Conservation (phyloP, 1,284 basidiomycete genomes). For the Leucocoprinus gongylophorus region DNA sequence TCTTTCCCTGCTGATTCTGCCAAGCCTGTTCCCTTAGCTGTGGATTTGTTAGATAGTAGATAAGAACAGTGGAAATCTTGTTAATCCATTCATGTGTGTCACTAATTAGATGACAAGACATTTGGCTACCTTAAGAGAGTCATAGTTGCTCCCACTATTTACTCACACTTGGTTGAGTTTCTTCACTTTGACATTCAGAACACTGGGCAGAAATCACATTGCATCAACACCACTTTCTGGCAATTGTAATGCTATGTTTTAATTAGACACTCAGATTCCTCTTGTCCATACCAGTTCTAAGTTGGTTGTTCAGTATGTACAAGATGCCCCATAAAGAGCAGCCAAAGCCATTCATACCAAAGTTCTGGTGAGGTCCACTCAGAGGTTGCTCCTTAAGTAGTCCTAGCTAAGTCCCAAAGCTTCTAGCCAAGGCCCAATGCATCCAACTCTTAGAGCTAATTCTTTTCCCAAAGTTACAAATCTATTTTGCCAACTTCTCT, state of each 20-base stretch:
- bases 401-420: slow-evolving; percentile 20
- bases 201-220: slow-evolving; percentile 63
- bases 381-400: slow-evolving; percentile 16
- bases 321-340: slow-evolving; percentile 34
- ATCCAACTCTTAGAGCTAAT: slow-evolving; percentile 51
- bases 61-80: too few species aligned
- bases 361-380: slow-evolving; percentile 39
- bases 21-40: too few species aligned
- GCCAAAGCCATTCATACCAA: slow-evolving; percentile 38
- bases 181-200: slow-evolving; percentile 48
- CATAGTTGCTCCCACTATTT: slow-evolving; percentile 56
- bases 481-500: slow-evolving; percentile 54
- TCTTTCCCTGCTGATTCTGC: slow-evolving; percentile 56
- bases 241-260: slow-evolving; percentile 58
- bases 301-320: slow-evolving; percentile 48
- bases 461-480: slow-evolving; percentile 55
- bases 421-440: slow-evolving; percentile 33
- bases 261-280: slow-evolving; percentile 63
- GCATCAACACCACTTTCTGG: slow-evolving; percentile 55
- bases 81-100: too few species aligned
- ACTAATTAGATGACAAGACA: too few species aligned
- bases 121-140: too few species aligned
- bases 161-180: slow-evolving; percentile 54
- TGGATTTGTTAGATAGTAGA: too few species aligned
- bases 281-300: slow-evolving; percentile 59